Evolutionary conservation across 805 yeast genomes (phyloP).

Genomic region (Scheffersomyces amazonensis): DNA sequence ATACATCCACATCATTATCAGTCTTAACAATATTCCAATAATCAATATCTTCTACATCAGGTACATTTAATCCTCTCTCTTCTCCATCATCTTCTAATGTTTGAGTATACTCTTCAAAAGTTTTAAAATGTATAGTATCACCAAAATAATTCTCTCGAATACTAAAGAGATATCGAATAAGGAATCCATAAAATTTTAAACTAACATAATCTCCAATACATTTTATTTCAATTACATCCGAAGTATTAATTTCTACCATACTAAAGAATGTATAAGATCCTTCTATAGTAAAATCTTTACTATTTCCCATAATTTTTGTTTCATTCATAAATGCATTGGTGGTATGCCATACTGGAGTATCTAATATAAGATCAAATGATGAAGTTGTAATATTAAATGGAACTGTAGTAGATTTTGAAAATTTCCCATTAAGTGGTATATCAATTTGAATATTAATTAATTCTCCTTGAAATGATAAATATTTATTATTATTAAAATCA

Average conservation of each 20-base stretch:
- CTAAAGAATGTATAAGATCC: slow-evolving; percentile 68
- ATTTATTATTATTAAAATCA: slow-evolving; percentile 78
- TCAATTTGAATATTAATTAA: slow-evolving; percentile 41
- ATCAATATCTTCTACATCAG: slow-evolving; percentile 2
- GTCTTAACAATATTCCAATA: slow-evolving; percentile 42
- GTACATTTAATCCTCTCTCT: slow-evolving; percentile 1
- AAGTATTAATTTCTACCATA: slow-evolving; percentile 59
- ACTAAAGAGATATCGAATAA: slow-evolving; percentile 69
- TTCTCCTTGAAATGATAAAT: slow-evolving; percentile 69
- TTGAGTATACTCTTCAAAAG: slow-evolving; percentile 75
- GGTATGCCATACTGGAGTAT: slow-evolving; percentile 93
- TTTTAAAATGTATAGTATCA: slow-evolving; percentile 74
- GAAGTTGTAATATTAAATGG: slow-evolving; percentile 54
- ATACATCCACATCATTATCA: slow-evolving; percentile 75
- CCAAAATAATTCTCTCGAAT: slow-evolving; percentile 91
- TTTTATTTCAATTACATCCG: slow-evolving; percentile 66
- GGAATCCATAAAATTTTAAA: slow-evolving; percentile 73
- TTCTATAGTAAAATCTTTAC: slow-evolving; percentile 54
- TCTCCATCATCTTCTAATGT: slow-evolving; percentile 5
- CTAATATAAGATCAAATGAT: slow-evolving; percentile 57
- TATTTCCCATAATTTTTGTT: slow-evolving; percentile 62
- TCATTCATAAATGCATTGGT: slow-evolving; percentile 62
- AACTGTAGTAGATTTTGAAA: slow-evolving; percentile 50
- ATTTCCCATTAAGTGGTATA: slow-evolving; percentile 60
- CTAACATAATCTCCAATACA: slow-evolving; percentile 66